A percentile compares a stretch with the other conserved stretches of the same genome.
Conservation (phyloP, 805 yeast genomes). For the Starmerella ratchasimensis region DNA sequence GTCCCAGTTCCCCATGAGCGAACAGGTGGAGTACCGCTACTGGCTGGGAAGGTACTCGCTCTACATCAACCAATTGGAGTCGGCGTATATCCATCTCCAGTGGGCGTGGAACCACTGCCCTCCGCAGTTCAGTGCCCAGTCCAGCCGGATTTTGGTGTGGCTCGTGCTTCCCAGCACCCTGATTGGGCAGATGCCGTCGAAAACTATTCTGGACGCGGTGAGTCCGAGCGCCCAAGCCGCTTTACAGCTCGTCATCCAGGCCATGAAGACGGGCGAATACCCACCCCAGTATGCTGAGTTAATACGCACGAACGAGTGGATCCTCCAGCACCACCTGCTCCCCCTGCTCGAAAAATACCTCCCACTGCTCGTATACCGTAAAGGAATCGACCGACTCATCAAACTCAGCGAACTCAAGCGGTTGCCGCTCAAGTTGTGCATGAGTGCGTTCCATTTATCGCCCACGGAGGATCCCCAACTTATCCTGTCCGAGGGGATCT, state of each 20-base stretch:
- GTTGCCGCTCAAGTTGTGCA: slow-evolving; percentile 4
- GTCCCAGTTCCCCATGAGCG: slow-evolving; percentile 11
- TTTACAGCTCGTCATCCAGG: slow-evolving; percentile 30
- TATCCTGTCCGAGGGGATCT: slow-evolving; percentile 24
- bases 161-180: slow-evolving; percentile 41
- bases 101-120: slow-evolving; percentile 39
- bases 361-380: slow-evolving; percentile 23
- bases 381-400: slow-evolving; percentile 20
- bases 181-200: slow-evolving; percentile 40
- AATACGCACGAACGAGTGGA: slow-evolving; percentile 23
- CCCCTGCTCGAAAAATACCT: slow-evolving; percentile 22
- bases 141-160: slow-evolving; percentile 33
- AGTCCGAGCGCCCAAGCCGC: slow-evolving; percentile 23
- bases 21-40: slow-evolving; percentile 23
- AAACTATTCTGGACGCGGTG: slow-evolving; percentile 20
- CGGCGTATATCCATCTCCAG: slow-evolving; percentile 31
- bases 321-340: slow-evolving; percentile 19
- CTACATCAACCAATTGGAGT: slow-evolving; percentile 8
- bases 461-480: slow-evolving; percentile 11
- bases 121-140: slow-evolving; percentile 25
- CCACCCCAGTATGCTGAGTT: slow-evolving; percentile 26
- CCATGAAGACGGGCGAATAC: slow-evolving; percentile 33
- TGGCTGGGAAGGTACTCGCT: slow-evolving; percentile 28
- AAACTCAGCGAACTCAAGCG: neutral
- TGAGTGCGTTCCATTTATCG: slow-evolving; percentile 8